phyloP scores from a whole-genome alignment of 2,329 filamentous ascomycete species.

The Paecilomyces sp. region DNA sequence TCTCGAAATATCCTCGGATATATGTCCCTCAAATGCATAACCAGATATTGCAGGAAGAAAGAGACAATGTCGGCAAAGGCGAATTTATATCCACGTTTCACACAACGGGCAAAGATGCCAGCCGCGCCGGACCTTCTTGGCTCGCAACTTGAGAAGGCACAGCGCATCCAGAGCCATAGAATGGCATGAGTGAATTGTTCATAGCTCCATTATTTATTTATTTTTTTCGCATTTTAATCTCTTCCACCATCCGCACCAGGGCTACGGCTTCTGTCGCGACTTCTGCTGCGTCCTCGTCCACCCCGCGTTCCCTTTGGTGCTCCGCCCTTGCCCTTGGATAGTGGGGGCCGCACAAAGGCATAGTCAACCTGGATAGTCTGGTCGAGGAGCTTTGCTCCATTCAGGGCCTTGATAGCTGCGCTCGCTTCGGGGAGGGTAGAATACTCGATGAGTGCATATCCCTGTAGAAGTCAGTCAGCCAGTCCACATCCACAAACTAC shows the following conservation, averaged over 20 bases:
- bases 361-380: constrained; percentile 60
- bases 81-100: background rate
- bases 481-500: background rate
- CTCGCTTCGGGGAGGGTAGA: constrained; percentile 57
- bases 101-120: background rate
- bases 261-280: constrained; percentile 40
- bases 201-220: background rate
- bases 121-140: background rate
- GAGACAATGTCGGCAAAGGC: constrained; percentile 16
- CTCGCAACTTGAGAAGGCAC: background rate
- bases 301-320: constrained; percentile 36
- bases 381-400: constrained; percentile 56
- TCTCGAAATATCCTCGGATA: background rate
- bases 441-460: constrained; percentile 61
- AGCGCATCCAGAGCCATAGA: background rate
- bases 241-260: constrained; percentile 30
- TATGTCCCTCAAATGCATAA: background rate
- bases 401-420: constrained; percentile 55
- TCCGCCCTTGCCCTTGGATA: constrained; percentile 37
- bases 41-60: background rate
- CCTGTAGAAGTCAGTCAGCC: constrained; percentile 33
- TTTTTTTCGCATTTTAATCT: constrained; percentile 16
- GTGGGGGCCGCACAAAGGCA: constrained; percentile 57
- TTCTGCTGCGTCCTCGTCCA: constrained; percentile 34
- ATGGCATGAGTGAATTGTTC: background rate